Percentiles rank a stretch among this genome's conserved stretches.
These are phyloP conservation scores for Elongisporangium prolatum DNA, from an alignment of 352 stramenopile species.

Conservation along the genomic window DNA sequence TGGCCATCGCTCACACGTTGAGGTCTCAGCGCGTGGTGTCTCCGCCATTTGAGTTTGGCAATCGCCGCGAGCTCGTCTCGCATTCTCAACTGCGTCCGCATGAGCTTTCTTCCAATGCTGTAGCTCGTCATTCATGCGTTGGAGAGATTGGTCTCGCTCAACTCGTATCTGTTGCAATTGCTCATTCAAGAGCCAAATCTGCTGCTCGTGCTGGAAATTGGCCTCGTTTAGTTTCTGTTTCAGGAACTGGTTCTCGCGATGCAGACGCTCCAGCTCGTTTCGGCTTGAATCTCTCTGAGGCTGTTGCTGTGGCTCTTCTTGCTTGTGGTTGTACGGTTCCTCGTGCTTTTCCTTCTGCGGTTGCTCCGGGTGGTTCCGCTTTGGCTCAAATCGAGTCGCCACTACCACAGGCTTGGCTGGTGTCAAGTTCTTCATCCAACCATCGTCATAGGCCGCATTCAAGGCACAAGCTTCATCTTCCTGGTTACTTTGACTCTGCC, in stretches of 20 bases:
- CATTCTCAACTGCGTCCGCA: constrained; percentile 18
- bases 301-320: background rate
- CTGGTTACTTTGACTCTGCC: background rate
- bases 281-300: background rate
- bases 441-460: background rate
- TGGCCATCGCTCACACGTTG: background rate
- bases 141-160: constrained; percentile 2
- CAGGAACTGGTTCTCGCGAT: constrained; percentile 7
- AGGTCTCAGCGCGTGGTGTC: too few species aligned
- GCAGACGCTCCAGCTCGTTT: constrained; percentile 9
- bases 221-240: constrained; percentile 5
- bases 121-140: constrained; percentile 10
- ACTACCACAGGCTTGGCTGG: background rate
- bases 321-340: background rate
- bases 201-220: constrained; percentile 11
- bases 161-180: constrained; percentile 15
- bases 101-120: constrained; percentile 12
- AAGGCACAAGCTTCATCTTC: background rate
- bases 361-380: background rate
- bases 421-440: background rate
- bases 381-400: background rate
- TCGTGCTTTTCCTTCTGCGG: background rate
- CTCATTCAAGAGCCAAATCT: constrained; percentile 9
- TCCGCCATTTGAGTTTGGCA: background rate
- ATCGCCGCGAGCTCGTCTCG: background rate